Conservation (phyloP, 2,329 filamentous ascomycete genomes). For the Aspergillus sp. region DNA sequence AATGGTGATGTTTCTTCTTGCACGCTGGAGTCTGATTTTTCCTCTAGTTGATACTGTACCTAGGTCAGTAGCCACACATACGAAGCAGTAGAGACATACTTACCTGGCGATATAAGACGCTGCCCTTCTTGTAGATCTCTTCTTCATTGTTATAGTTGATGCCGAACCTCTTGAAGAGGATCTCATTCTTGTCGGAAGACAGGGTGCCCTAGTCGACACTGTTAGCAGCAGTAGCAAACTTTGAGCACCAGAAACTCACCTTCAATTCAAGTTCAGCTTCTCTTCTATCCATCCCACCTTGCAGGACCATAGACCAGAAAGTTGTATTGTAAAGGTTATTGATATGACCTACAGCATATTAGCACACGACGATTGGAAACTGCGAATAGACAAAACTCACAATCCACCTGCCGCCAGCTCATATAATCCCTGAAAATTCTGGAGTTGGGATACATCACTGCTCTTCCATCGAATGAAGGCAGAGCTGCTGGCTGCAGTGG, state of each 20-base stretch:
- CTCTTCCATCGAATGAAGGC: slow-evolving; percentile 89
- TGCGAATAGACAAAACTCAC: slow-evolving; percentile 53
- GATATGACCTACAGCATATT: slow-evolving; percentile 70
- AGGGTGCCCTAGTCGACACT: slow-evolving; percentile 67
- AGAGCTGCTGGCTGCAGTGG: slow-evolving; percentile 68
- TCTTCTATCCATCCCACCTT: slow-evolving; percentile 71
- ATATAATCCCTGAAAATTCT: slow-evolving; percentile 89
- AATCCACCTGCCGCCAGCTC: slow-evolving; percentile 96
- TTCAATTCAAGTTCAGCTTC: slow-evolving; percentile 80
- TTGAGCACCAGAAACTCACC: slow-evolving; percentile 46
- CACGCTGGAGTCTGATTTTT: slow-evolving; percentile 43
- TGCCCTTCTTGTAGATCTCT: slow-evolving; percentile 91
- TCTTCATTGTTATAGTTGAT: slow-evolving; percentile 98
- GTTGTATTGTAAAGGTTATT: slow-evolving; percentile 99
- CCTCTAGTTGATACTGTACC: slow-evolving; percentile 68
- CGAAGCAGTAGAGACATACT: neutral
- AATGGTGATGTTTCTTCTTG: slow-evolving; percentile 22
- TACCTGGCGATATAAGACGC: slow-evolving; percentile 81
- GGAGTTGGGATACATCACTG: slow-evolving; percentile 82
- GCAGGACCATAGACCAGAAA: slow-evolving; percentile 85
- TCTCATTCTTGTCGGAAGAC: slow-evolving; percentile 90
- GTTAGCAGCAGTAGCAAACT: slow-evolving; percentile 21
- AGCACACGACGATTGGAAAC: slow-evolving; percentile 12
- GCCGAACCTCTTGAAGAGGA: slow-evolving; percentile 81
- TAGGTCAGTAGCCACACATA: slow-evolving; percentile 6